A percentile compares a stretch with the other conserved stretches of the same genome.
Conservation (phyloP, 78 protist species). For the Tieghemostelium lacteum region DNA sequence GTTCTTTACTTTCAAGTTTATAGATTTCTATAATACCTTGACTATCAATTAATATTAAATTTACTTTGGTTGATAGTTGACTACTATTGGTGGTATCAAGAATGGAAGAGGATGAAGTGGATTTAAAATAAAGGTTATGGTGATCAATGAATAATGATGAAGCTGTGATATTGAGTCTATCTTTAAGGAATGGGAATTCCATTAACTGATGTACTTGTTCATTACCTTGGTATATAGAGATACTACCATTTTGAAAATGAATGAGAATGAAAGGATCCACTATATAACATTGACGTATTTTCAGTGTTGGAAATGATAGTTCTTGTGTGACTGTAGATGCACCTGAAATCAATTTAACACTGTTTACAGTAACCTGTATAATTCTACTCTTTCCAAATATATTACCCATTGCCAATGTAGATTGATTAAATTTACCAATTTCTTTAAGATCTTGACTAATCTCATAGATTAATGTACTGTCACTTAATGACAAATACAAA, state of each 20-base stretch:
- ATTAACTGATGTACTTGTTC: background rate
- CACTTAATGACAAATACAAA: constrained; percentile 25
- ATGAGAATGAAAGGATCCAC: constrained; percentile 47
- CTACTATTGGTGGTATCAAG: background rate
- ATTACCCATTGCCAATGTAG: constrained; percentile 18
- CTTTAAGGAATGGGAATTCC: background rate
- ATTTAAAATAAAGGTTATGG: background rate
- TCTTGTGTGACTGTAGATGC: constrained; percentile 32
- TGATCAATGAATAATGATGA: constrained; percentile 49
- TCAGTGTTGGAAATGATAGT: background rate
- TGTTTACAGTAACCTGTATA: background rate
- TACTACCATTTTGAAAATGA: constrained; percentile 7
- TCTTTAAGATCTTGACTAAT: constrained; percentile 49
- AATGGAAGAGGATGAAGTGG: background rate
- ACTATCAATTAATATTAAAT: constrained; percentile 7
- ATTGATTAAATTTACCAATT: background rate
- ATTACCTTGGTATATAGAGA: constrained; percentile 17
- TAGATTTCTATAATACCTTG: constrained; percentile 23
- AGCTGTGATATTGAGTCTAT: background rate
- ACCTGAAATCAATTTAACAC: constrained; percentile 36
- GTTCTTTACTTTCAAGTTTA: constrained; percentile 21
- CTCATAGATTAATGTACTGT: constrained; percentile 21
- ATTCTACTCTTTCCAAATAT: constrained; percentile 25
- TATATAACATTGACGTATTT: constrained; percentile 28
- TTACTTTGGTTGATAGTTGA: constrained; percentile 19